Base-by-base conservation (phyloP, 1,284 basidiomycete genomes). In the Cerioporus squamosus region DNA sequence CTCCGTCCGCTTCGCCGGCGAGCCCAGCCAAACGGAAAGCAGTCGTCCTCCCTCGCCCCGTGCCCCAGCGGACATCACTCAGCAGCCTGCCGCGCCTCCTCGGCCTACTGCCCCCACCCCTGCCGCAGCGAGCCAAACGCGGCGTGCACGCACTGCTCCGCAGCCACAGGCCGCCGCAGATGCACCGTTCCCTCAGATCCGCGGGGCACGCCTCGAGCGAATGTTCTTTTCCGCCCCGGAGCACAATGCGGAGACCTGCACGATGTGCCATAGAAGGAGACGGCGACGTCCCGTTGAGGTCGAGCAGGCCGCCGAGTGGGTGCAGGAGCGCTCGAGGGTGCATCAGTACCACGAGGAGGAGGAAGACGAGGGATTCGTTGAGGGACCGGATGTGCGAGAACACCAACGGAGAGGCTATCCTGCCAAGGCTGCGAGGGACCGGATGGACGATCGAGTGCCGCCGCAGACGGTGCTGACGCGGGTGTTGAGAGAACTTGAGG, bases 401-500 rank as follows among this genome's bases (percentile, higher is more conserved):
- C 56, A 44, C 20, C 57, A 57, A 17, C 53, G 57, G 29, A 31
- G 51, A n/a, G 52, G 55, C 42, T 70, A 68, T 24, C 74, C 74
- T 60, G 70, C 64, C 43, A 63, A 57, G 57, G 45, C 49, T 44
- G 38, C 57, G 18, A 40, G 58, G 24, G 53, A 53, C n/a, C 51
- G 54, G 44, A 56, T 65, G 36, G 59, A 59, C 20, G 79, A 75
- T 61, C 74, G 76, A 24, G 58, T 92, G 2, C 93, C 93, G 1
- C 90, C 93, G 18, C 93, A 95, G 74, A 94, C 93, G 0, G 85
- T 95, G 4, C 81, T 95, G 6, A 80, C 86, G 26, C 80, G 90
- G 15, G 91, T 95, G 24, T 78, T 95, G 42, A 71, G 87, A 56
- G 94, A 95, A 74, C 79, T 96, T 12, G 94, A 96, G 71, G 93